Evolutionary conservation across 345 rosid genomes (phyloP).

Genomic region (Firmiana major): DNA sequence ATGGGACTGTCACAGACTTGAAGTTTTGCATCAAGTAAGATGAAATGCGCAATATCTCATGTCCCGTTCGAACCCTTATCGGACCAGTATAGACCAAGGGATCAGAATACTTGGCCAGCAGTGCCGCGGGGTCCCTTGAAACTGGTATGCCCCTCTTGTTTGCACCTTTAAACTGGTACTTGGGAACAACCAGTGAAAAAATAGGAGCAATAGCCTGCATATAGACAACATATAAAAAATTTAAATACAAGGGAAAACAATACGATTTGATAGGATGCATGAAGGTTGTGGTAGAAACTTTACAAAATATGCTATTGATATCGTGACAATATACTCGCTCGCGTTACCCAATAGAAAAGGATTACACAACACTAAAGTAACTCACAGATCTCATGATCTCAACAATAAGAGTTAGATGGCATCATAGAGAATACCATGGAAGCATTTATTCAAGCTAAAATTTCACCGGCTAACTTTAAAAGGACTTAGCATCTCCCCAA

Average conservation of each 20-base stretch:
- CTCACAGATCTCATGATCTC: neutral
- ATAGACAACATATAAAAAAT: neutral
- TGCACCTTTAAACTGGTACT: constrained; percentile 92
- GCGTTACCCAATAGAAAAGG: neutral
- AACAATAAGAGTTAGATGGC: neutral
- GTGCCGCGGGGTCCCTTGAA: constrained; percentile 86
- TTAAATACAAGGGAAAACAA: neutral
- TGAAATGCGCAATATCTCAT: constrained; percentile 81
- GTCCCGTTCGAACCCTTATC: constrained; percentile 90
- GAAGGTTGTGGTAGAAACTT: neutral
- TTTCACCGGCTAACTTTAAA: neutral
- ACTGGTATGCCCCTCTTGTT: constrained; percentile 99
- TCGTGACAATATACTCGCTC: neutral
- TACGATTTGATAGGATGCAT: neutral
- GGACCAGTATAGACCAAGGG: constrained; percentile 98
- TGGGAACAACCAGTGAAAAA: constrained; percentile 75
- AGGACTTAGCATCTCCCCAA: neutral
- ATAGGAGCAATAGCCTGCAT: constrained; percentile 87
- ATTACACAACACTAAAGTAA: neutral
- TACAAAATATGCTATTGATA: neutral
- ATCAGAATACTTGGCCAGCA: constrained; percentile 80
- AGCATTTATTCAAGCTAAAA: neutral
- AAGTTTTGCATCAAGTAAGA: constrained; percentile 69
- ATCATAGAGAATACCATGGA: neutral
- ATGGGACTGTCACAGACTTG: constrained; percentile 63